Evolutionary conservation across 495 filamentous ascomycete species (phyloP), one percentile per base, ranked within the genome.

Genomic region (Hypoxylon rickii): DNA sequence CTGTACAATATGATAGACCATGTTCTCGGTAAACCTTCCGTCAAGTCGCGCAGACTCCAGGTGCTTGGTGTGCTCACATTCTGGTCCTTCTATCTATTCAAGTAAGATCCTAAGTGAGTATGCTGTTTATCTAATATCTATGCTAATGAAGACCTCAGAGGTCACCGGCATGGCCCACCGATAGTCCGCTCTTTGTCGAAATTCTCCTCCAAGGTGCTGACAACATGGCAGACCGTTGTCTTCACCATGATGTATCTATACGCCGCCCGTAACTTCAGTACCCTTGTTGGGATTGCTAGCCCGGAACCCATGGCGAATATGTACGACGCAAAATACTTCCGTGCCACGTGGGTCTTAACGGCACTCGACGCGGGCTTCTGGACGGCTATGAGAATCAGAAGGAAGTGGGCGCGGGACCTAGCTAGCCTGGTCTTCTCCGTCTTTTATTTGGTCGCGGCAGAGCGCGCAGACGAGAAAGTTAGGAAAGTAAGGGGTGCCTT

Each of bases 381-480:
- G 94, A 96, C 91, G 0, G 95, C 94, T 3, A 98, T 98, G 94
- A 87, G 84, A 47, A 89, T 98, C 43, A 82, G 81, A 39, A 82
- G 78, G 46, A 92, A 90, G 62, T 91, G 88, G 87, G 66, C 95
- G 13, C 79, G 90, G 18, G 92, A 97, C 67, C 64, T 96, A 12
- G 82, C 85, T 3, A 91, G 88, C 55, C 78, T 98, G 16, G 77
- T 89, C 17, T 97, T 96, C 66, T 87, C 86, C 1, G 66, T 85
- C 1, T 97, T 96, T 72, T 98, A 98, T 70, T 75, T 98, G 41
- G 79, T 97, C 47, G 90, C 92, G 10, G 92, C 95, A 1, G 94
- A 97, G 67, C 86, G 89, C 64, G 94, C 94, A 2, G 94, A 97
- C 66, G 94, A 97, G 71, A 98, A 97, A 72, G 92, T 95, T n/a